These are phyloP conservation scores for Phytophthora kernoviae DNA, from an alignment of 352 stramenopile species.

Conservation along the genomic window DNA sequence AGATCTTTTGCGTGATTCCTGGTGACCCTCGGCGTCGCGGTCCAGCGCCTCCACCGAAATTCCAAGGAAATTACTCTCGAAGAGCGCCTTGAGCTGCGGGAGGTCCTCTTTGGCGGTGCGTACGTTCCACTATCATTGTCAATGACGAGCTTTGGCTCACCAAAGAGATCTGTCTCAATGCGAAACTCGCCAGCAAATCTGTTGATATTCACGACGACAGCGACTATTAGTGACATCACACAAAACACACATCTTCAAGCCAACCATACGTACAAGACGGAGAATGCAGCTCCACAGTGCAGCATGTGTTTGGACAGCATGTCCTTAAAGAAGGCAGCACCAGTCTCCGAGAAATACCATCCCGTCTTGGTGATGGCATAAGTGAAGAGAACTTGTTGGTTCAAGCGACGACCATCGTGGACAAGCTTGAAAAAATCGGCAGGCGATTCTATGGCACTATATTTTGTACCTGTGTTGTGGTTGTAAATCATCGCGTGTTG, in stretches of 20 bases:
- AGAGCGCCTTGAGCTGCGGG: constrained; percentile 35
- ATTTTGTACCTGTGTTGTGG: constrained; percentile 34
- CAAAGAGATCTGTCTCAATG: constrained; percentile 32
- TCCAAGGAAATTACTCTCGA: constrained; percentile 45
- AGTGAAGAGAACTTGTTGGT: constrained; percentile 43
- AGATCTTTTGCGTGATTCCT: constrained; percentile 36
- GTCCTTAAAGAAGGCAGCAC: constrained; percentile 47
- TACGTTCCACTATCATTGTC: constrained; percentile 53
- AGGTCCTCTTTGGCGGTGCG: constrained; percentile 38
- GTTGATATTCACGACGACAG: too few relatives aligned
- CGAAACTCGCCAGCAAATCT: constrained; percentile 28
- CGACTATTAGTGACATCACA: neutral
- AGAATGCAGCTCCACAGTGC: constrained; percentile 42
- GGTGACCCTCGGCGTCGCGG: constrained; percentile 25
- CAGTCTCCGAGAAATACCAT: constrained; percentile 53
- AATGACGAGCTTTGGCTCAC: constrained; percentile 39
- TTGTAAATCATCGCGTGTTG: constrained; percentile 46
- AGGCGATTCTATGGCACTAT: constrained; percentile 25
- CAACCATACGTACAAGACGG: constrained; percentile 30
- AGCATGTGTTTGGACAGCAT: constrained; percentile 57
- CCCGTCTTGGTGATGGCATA: constrained; percentile 46
- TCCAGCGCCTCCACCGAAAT: constrained; percentile 36
- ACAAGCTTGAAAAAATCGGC: constrained; percentile 46
- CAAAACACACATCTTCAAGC: neutral
- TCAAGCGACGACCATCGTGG: constrained; percentile 31